Evolutionary conservation across 306 rosid genomes (phyloP), one percentile per base, ranked within the genome.

Genomic region (Quercus gilva): DNA sequence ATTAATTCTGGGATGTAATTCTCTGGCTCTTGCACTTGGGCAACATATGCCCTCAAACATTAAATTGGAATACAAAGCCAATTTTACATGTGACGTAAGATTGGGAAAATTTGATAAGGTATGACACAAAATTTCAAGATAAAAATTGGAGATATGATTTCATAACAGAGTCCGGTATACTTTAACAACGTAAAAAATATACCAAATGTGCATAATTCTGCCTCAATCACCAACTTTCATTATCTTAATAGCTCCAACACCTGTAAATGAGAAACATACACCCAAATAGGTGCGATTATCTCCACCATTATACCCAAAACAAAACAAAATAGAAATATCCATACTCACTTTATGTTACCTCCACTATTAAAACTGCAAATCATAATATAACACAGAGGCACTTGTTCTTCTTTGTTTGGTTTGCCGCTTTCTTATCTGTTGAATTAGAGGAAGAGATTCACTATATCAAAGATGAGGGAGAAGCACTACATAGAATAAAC

Each of bases 381-480:
- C 87, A 92, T 85, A 94, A 87, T 85, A 94, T 91, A 45, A 88
- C 90, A 83, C 99, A 94, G 55, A 76, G 74, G 64, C 97, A 92
- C 89, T 80, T 92, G 88, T 79, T 85, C 81, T 87, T 85, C 58
- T 78, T 77, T 53, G 83, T 71, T 33, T 92, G 83, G 4, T 69
- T 78, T 56, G 83, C 83, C 20, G 86, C 84, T 84, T 92, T 92
- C 91, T 94, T 94, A 80, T 91, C 99, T 92, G 97, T 72, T 56
- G 71, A 43, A 85, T 41, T 52, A 73, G 77, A 78, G 45, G 59
- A 71, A 28, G 61, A 25, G 7, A 23, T 29, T 17, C 51, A 20
- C n/a, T 81, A 43, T 21, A 69, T 74, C 52, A 79, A 26, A 60
- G 20, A 76, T 33, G 35, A 55, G 60, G 4, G 20, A 57, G 35